phyloP scores from a whole-genome alignment of 148 eudicot species.

The Persicaria tinctoria region DNA sequence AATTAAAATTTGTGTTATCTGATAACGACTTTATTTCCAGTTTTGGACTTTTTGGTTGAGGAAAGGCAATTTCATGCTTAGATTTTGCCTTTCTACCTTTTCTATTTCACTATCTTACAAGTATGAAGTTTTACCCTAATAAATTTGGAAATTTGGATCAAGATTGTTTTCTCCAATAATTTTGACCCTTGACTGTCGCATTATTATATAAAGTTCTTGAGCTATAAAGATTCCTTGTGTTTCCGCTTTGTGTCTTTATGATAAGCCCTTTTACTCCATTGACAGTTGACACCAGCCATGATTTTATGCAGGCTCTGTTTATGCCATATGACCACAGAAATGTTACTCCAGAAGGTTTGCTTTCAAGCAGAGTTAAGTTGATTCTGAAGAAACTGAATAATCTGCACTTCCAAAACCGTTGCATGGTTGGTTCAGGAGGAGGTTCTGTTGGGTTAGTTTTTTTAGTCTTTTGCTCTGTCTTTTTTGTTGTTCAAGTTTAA shows the following conservation, averaged over 20 bases:
- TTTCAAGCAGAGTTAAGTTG: conserved; percentile 51
- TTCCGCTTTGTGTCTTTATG: background rate
- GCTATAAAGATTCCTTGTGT: background rate
- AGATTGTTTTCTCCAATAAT: background rate
- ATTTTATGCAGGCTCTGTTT: conserved; percentile 59
- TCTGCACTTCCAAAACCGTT: conserved; percentile 66
- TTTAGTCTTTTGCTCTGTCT: background rate
- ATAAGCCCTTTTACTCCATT: background rate
- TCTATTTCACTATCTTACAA: background rate
- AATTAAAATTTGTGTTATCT: background rate
- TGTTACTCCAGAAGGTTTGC: conserved; percentile 67
- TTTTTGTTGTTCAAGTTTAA: background rate
- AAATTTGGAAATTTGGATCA: background rate
- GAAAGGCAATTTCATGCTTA: background rate
- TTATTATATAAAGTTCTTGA: background rate
- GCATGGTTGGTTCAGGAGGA: conserved; percentile 94
- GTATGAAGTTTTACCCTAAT: background rate
- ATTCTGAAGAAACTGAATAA: conserved; percentile 69
- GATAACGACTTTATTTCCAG: background rate
- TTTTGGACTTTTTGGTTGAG: conserved; percentile 1
- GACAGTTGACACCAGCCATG: conserved; percentile 3
- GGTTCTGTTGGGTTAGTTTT: conserved; percentile 85
- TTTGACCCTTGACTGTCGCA: background rate
- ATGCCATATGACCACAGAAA: conserved; percentile 99
- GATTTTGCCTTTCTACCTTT: background rate